Conservation (phyloP, 192 early-diverging fungal species). For the Rhizoclosmatium sp. region DNA sequence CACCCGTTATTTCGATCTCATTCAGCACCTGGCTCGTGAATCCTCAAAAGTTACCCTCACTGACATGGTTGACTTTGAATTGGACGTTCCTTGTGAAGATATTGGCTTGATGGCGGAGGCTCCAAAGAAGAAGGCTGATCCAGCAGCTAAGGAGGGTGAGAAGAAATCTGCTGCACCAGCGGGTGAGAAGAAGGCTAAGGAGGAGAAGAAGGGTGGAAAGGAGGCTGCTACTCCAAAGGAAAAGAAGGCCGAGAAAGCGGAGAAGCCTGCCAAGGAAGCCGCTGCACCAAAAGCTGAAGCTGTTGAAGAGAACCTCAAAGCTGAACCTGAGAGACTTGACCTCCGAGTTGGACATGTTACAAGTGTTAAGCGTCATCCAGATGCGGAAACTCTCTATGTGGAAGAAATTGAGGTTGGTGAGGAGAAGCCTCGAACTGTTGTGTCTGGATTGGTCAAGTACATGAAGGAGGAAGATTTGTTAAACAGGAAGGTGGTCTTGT, state of each 20-base stretch:
- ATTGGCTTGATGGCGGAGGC: background rate
- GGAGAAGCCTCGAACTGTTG: constrained; percentile 81
- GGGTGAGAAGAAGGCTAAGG: constrained; percentile 22
- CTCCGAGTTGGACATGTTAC: constrained; percentile 88
- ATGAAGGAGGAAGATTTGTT: constrained; percentile 67
- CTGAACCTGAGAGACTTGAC: constrained; percentile 68
- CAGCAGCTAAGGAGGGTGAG: constrained; percentile 1
- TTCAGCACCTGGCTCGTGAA: constrained; percentile 33
- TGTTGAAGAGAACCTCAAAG: constrained; percentile 4
- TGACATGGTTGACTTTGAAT: constrained; percentile 27
- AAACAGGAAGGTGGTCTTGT: constrained; percentile 55
- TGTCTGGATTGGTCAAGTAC: constrained; percentile 89
- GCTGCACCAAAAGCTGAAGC: background rate
- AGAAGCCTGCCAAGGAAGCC: background rate
- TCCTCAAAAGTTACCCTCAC: background rate
- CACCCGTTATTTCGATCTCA: constrained; percentile 39
- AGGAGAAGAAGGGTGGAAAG: constrained; percentile 3
- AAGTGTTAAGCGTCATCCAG: constrained; percentile 81
- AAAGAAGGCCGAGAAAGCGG: constrained; percentile 4
- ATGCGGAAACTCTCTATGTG: constrained; percentile 92
- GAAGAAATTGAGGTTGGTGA: constrained; percentile 87
- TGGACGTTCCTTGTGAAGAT: constrained; percentile 30
- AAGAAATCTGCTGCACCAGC: constrained; percentile 12
- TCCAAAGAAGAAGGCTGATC: background rate
- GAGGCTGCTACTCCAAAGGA: constrained; percentile 17